A percentile compares a stretch with the other conserved stretches of the same genome.
These are phyloP conservation scores for Neohortaea acidophila DNA, from an alignment of 495 filamentous ascomycete genomes.

Conservation along the genomic window DNA sequence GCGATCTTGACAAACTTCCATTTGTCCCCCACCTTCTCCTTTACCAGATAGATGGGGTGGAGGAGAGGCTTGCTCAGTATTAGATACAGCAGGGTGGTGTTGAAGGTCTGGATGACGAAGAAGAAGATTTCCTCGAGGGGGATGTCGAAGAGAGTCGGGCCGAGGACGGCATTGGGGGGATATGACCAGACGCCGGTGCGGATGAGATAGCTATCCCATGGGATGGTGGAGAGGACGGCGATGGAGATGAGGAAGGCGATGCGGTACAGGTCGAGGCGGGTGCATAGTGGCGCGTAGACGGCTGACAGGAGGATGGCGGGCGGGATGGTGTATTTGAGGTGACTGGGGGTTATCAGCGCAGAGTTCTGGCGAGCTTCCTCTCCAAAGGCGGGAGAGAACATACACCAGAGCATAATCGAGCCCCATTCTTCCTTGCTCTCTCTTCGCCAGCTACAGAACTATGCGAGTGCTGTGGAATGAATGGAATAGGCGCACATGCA, in stretches of 20 bases:
- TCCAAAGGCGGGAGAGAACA: no score
- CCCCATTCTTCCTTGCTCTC: slow-evolving; percentile 40
- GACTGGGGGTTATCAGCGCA: slow-evolving; percentile 35
- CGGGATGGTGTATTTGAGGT: slow-evolving; percentile 54
- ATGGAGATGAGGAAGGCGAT: slow-evolving; percentile 39
- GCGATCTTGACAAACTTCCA: slow-evolving; percentile 22
- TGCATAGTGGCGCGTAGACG: slow-evolving; percentile 42
- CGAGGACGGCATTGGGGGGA: slow-evolving; percentile 41
- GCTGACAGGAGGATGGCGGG: slow-evolving; percentile 40
- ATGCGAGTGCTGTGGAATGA: no score
- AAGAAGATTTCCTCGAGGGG: slow-evolving; percentile 58
- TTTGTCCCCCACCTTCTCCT: slow-evolving; percentile 14
- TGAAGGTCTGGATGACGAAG: slow-evolving; percentile 62
- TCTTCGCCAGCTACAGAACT: no score
- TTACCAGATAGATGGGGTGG: slow-evolving; percentile 37
- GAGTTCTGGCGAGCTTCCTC: no score
- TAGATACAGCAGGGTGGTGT: slow-evolving; percentile 48
- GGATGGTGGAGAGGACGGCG: slow-evolving; percentile 45
- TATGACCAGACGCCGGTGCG: slow-evolving; percentile 51
- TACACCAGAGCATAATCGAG: slow-evolving; percentile 54
- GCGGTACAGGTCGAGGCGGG: slow-evolving; percentile 42
- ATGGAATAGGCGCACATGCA: no score
- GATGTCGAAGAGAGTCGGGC: slow-evolving; percentile 40
- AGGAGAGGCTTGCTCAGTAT: slow-evolving; percentile 47
- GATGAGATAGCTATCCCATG: slow-evolving; percentile 60